A percentile compares a stretch with the other conserved stretches of the same genome.
Evolutionary conservation across 768 basidiomycete species (phyloP).

Genomic region (Rhizopogon vesiculosus): DNA sequence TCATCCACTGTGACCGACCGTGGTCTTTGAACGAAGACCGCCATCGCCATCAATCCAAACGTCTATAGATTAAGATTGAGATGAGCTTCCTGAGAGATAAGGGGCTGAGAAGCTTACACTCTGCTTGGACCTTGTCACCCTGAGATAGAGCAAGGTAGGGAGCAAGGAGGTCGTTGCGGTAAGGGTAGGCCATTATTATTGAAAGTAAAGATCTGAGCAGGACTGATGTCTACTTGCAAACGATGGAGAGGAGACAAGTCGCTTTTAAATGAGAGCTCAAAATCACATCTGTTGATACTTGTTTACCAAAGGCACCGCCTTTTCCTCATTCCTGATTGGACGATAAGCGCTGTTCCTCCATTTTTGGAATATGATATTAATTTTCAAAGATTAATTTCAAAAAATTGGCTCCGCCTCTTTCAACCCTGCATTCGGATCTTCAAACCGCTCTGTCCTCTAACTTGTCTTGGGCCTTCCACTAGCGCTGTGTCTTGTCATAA

Average conservation of each 20-base stretch:
- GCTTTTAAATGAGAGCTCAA: slow-evolving; percentile 19
- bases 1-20: slow-evolving; percentile 41
- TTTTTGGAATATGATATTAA: neutral
- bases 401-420: no score
- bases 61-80: slow-evolving; percentile 46
- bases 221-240: slow-evolving; percentile 5
- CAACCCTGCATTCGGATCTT: no score
- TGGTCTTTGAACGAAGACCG: slow-evolving; percentile 96
- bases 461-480: no score
- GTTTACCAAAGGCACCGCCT: slow-evolving; percentile 12
- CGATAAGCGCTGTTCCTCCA: slow-evolving; percentile 18
- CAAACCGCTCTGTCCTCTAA: no score
- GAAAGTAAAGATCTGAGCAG: neutral
- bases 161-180: slow-evolving; percentile 82
- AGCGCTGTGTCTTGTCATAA: no score
- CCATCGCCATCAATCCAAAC: slow-evolving; percentile 97
- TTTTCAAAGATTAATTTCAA: neutral
- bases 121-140: slow-evolving; percentile 91
- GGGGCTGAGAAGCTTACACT: slow-evolving; percentile 51
- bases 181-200: slow-evolving; percentile 35
- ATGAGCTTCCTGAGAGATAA: slow-evolving; percentile 11
- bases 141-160: slow-evolving; percentile 88
- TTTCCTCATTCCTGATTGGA: slow-evolving; percentile 18
- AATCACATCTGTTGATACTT: slow-evolving; percentile 18
- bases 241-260: slow-evolving; percentile 4